Percentiles rank a stretch among this genome's conserved stretches.
Conservation (phyloP, 2,329 filamentous ascomycete species). For the Capronia epimyces region DNA sequence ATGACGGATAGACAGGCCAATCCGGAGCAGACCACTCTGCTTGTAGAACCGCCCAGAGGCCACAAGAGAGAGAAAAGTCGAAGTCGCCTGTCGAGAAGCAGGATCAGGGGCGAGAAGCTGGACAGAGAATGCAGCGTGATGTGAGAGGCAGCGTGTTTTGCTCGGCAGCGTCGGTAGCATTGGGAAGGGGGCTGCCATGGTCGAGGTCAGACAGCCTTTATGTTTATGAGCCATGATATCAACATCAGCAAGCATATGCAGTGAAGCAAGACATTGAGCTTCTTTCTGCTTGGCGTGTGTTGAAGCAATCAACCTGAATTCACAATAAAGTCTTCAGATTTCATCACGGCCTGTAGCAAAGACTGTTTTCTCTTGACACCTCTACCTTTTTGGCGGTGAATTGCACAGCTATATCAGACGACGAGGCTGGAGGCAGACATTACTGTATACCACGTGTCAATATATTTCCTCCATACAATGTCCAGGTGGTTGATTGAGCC, state of each 20-base stretch:
- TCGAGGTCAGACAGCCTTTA: not conserved
- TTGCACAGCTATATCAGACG: no score
- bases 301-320: not conserved
- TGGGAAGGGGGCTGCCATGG: not conserved
- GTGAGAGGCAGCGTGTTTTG: conserved; percentile 28
- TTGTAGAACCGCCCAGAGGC: conserved; percentile 28
- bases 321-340: not conserved
- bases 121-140: conserved; percentile 44
- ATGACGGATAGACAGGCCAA: conserved; percentile 3
- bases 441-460: no score
- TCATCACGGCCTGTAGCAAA: no score
- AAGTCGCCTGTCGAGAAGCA: conserved; percentile 25
- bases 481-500: no score
- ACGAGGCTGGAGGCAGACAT: no score
- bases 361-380: no score
- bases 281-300: not conserved
- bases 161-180: not conserved
- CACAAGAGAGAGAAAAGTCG: conserved; percentile 36
- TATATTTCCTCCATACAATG: no score
- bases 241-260: not conserved
- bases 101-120: conserved; percentile 30
- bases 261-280: not conserved
- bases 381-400: no score
- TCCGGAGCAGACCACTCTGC: conserved; percentile 1
- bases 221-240: not conserved